Evolutionary conservation across 2,329 filamentous ascomycete species (phyloP).

Genomic region (Epicoccum sorghinum): DNA sequence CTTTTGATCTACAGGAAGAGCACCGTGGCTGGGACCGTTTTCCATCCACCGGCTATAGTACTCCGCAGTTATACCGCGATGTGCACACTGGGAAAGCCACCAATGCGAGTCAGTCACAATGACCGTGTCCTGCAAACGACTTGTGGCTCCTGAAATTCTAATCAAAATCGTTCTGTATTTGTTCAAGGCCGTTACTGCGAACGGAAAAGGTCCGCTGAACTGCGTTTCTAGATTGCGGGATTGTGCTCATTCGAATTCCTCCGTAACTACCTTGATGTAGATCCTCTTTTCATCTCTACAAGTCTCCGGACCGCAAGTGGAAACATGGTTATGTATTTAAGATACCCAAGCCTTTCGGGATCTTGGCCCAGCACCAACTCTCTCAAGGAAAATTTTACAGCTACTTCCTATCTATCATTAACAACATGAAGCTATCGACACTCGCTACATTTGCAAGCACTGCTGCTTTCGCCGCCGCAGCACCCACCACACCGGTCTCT

Average conservation of each 20-base stretch:
- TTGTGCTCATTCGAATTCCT: background rate
- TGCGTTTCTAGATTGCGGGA: too few relatives aligned
- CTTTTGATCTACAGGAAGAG: conserved; percentile 1
- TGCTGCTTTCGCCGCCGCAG: conserved; percentile 37
- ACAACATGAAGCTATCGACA: conserved; percentile 40
- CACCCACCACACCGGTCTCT: conserved; percentile 33
- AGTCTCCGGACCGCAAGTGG: background rate
- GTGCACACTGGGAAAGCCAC: conserved; percentile 14
- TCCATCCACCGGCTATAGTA: conserved; percentile 11
- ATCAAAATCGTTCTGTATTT: background rate
- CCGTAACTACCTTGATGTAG: conserved; percentile 10
- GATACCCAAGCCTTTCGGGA: conserved; percentile 8
- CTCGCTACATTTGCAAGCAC: conserved; percentile 32
- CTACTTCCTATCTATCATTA: background rate
- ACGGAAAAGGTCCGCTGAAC: background rate
- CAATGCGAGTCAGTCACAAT: conserved; percentile 16
- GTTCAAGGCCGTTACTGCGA: conserved; percentile 1
- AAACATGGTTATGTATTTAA: conserved; percentile 18
- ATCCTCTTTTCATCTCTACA: conserved; percentile 16
- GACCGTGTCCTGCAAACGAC: background rate
- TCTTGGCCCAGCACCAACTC: background rate
- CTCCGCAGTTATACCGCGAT: conserved; percentile 4
- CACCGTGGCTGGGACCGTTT: background rate
- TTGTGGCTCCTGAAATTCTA: conserved; percentile 1
- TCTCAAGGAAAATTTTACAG: background rate